phyloP scores from a whole-genome alignment of 2,329 filamentous ascomycete genomes.

The Claviceps capensis region DNA sequence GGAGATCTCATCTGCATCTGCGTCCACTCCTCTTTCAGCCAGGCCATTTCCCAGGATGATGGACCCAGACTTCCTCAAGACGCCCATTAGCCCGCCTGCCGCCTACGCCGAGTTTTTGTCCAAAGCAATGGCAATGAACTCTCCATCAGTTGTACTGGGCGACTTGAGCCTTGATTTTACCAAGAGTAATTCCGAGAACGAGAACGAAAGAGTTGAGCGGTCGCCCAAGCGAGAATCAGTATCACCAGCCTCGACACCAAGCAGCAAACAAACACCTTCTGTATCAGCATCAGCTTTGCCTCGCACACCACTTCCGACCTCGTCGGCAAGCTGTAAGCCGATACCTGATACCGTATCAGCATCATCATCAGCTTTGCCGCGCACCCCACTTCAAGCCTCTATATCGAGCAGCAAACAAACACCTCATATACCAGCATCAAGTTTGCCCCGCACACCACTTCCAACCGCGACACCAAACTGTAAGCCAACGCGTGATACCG shows the following conservation, averaged over 20 bases:
- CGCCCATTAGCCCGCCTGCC: slow-evolving; percentile 78
- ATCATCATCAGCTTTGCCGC: no score
- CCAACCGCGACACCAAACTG: slow-evolving; percentile 39
- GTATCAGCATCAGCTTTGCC: slow-evolving; percentile 26
- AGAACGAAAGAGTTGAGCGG: slow-evolving; percentile 36
- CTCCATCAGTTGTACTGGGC: slow-evolving; percentile 44
- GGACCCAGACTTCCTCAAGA: slow-evolving; percentile 53
- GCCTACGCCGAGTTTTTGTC: slow-evolving; percentile 84
- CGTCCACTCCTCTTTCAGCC: slow-evolving; percentile 52
- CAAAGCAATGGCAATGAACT: slow-evolving; percentile 65
- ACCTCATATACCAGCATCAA: slow-evolving; percentile 22
- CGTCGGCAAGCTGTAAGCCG: slow-evolving; percentile 43
- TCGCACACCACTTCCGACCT: slow-evolving; percentile 36
- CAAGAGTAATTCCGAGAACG: slow-evolving; percentile 43
- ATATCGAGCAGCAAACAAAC: slow-evolving; percentile 14
- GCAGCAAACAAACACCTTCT: slow-evolving; percentile 13
- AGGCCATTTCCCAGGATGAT: slow-evolving; percentile 25
- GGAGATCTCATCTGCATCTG: slow-evolving; percentile 47
- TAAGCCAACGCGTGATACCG: slow-evolving; percentile 24
- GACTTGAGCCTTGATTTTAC: slow-evolving; percentile 33
- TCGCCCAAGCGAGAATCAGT: slow-evolving; percentile 41
- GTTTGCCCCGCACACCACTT: slow-evolving; percentile 36
- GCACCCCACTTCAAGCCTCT: slow-evolving; percentile 11
- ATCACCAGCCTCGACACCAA: slow-evolving; percentile 27
- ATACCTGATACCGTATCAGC: no score